Conservation (phyloP, 768 basidiomycete species). For the Austroboletus festivus region DNA sequence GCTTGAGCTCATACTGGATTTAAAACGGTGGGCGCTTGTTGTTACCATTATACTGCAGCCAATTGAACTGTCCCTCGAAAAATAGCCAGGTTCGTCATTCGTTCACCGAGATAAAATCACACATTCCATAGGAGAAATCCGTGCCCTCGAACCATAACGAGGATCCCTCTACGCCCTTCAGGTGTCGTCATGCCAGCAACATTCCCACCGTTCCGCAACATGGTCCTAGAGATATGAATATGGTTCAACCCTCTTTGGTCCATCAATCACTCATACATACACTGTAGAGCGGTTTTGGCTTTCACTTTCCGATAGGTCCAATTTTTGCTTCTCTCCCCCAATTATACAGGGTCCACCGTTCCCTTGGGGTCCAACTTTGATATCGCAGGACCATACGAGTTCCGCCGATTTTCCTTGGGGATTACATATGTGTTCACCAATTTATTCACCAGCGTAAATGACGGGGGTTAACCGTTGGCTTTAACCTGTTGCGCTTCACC, state of each 20-base stretch:
- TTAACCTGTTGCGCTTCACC: too few species aligned
- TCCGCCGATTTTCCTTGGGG: not conserved
- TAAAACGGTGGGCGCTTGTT: constrained; percentile 64
- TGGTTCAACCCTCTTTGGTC: not conserved
- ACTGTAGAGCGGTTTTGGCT: constrained; percentile 73
- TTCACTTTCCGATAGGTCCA: constrained; percentile 64
- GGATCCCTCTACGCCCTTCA: constrained; percentile 56
- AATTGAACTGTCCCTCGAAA: too few species aligned
- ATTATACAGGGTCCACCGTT: constrained; percentile 51
- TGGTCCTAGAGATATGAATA: not conserved
- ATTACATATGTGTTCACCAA: constrained; percentile 38
- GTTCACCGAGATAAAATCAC: too few species aligned
- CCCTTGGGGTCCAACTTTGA: constrained; percentile 71
- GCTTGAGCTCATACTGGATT: constrained; percentile 66
- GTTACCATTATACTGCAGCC: constrained; percentile 62
- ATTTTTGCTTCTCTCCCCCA: constrained; percentile 48
- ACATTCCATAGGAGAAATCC: too few species aligned
- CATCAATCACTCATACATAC: constrained; percentile 46
- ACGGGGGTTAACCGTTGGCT: too few species aligned
- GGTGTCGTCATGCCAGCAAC: constrained; percentile 75
- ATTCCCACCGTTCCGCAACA: constrained; percentile 65
- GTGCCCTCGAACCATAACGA: constrained; percentile 62
- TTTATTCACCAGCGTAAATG: constrained; percentile 46
- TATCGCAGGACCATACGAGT: constrained; percentile 3
- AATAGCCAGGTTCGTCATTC: too few species aligned